A percentile compares a stretch with the other conserved stretches of the same genome.
phyloP scores from a whole-genome alignment of 2,329 filamentous ascomycete genomes.

The Exophiala alcalophila region DNA sequence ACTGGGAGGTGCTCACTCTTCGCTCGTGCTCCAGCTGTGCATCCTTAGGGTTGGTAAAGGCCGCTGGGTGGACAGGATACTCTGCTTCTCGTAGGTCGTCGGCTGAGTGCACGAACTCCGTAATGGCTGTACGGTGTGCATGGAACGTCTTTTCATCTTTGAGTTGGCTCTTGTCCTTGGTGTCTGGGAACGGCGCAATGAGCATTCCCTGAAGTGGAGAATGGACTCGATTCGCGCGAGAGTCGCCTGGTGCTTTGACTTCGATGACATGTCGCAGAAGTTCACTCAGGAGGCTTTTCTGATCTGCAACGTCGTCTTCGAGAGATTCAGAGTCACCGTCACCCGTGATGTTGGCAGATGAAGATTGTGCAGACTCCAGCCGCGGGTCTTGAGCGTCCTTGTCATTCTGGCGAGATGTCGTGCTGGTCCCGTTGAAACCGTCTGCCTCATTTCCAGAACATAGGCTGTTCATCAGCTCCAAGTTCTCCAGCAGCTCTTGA shows the following conservation, averaged over 20 bases:
- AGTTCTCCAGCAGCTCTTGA: conserved; percentile 65
- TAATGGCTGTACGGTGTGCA: conserved; percentile 76
- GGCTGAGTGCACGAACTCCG: conserved; percentile 68
- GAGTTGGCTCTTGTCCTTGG: conserved; percentile 62
- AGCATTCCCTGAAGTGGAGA: conserved; percentile 85
- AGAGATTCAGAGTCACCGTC: too few relatives aligned
- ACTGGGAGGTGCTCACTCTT: conserved; percentile 52
- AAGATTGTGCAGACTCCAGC: neutral
- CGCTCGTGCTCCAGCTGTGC: conserved; percentile 52
- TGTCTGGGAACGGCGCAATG: conserved; percentile 67
- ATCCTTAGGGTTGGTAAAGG: conserved; percentile 59
- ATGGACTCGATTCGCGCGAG: conserved; percentile 74
- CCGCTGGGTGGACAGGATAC: conserved; percentile 77
- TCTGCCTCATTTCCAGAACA: neutral
- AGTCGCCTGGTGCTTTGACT: conserved; percentile 80
- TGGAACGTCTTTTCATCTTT: conserved; percentile 64
- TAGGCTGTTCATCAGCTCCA: conserved; percentile 8
- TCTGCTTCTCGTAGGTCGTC: conserved; percentile 79
- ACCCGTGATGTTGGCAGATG: too few relatives aligned
- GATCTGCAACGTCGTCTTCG: too few relatives aligned
- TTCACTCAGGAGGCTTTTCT: conserved; percentile 35
- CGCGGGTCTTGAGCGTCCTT: neutral
- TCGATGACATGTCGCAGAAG: conserved; percentile 91
- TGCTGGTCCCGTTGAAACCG: neutral
- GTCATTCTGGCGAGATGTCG: neutral